Evolutionary conservation across 768 basidiomycete genomes (phyloP), one percentile per base, ranked within the genome.

Genomic region (Obba rivulosa): DNA sequence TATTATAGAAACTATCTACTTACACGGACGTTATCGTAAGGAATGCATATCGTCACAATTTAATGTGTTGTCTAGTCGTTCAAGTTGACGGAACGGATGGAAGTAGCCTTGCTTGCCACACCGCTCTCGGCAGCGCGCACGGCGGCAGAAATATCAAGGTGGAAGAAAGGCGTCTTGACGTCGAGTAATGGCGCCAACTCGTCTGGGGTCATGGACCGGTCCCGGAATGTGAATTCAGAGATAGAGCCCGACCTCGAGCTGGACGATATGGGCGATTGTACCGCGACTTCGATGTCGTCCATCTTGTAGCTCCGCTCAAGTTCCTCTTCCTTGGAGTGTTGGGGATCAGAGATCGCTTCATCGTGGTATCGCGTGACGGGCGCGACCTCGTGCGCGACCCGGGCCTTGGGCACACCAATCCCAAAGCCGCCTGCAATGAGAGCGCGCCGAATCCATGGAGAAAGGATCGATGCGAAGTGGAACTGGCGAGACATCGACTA

Each of bases 341-440:
- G 61, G 10, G 65, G 62, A 36, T 70, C 70, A 45, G 71, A 74
- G 48, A 58, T 57, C 50, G 55, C 57, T 22, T 53, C 55, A 18
- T 75, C 65, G 43, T 60, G 71, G 49, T 79, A 79, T 1, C 83
- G 79, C 20, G 87, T 81, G 41, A 92, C 80, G 20, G 84, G 72
- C 8, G 86, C 89, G 48, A 92, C 72, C 56, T 94, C 92, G 23
- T 67, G 71, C n/a, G 74, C 73, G 0, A 68, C 54, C 18, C 62
- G 65, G 13, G 69, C 65, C 4, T 67, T 52, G 1, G 72, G 60
- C 16, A 65, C 62, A 9, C 88, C 85, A 18, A 75, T 71, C 5
- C 94, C 94, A 61, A 97, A 97, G 3, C 91, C 91, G 47, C 85
- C 93, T 3, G 92, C 90, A 37, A 91, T 70, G 28, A 92, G 76